Evolutionary conservation across 192 early-diverging fungal species (phyloP).

Genomic region (Dispira parvispora): DNA sequence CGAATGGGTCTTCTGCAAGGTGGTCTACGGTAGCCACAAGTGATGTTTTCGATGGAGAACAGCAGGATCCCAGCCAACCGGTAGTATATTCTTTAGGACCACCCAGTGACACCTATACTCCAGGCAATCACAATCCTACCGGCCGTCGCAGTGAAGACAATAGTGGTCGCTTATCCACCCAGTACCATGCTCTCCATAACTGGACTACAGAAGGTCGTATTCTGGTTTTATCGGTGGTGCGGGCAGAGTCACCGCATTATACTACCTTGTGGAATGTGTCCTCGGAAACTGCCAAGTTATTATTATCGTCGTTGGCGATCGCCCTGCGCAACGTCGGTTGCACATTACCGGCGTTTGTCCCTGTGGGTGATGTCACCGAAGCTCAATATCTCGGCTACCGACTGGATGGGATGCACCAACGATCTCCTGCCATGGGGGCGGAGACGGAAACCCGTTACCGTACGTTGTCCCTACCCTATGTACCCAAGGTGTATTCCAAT

Average conservation of each 20-base stretch:
- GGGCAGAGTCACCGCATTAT: no score
- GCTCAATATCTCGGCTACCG: slow-evolving; percentile 3
- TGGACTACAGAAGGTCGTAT: slow-evolving; percentile 41
- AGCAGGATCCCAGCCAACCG: slow-evolving; percentile 25
- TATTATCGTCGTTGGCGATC: slow-evolving; percentile 49
- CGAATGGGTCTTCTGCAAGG: no score
- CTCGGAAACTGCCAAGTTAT: slow-evolving; percentile 36
- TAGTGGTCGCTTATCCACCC: neutral
- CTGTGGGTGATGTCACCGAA: slow-evolving; percentile 21
- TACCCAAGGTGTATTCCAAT: slow-evolving; percentile 22
- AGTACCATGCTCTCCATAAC: slow-evolving; percentile 45
- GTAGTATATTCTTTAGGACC: slow-evolving; percentile 20
- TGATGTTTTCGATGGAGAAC: no score
- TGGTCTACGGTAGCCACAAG: no score
- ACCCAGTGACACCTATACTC: slow-evolving; percentile 24
- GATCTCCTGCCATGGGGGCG: no score
- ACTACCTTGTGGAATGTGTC: no score
- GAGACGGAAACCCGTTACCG: no score
- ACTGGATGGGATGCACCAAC: no score
- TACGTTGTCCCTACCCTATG: slow-evolving; percentile 16
- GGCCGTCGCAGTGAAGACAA: slow-evolving; percentile 13
- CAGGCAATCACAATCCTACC: no score
- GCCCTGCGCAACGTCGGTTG: slow-evolving; percentile 49
- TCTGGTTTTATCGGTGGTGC: slow-evolving; percentile 26
- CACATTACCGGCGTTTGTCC: slow-evolving; percentile 42